These are phyloP conservation scores for Fraxinus quadrangulata DNA, from an alignment of 257 asterid genomes.

Conservation along the genomic window DNA sequence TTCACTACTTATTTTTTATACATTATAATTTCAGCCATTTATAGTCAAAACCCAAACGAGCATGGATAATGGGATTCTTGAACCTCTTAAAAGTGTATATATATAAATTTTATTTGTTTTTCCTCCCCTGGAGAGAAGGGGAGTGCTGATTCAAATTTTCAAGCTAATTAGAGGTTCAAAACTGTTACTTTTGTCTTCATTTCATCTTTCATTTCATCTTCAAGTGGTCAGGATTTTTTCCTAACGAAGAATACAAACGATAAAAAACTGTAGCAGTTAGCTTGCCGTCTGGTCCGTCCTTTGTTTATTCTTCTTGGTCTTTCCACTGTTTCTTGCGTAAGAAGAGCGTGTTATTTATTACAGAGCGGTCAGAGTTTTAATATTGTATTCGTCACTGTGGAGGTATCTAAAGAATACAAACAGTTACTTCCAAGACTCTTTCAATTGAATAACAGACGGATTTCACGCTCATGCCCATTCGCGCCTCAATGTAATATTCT, in stretches of 20 bases:
- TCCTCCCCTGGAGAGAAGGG: too few species aligned
- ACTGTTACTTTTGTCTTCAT: not conserved
- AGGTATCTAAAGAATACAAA: not conserved
- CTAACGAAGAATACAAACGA: not conserved
- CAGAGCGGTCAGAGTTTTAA: not conserved
- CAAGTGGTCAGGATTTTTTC: not conserved
- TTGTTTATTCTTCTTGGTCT: not conserved
- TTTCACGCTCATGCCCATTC: not conserved
- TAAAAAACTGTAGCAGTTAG: not conserved
- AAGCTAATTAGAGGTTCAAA: too few species aligned
- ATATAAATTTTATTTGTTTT: too few species aligned
- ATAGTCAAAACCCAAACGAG: too few species aligned
- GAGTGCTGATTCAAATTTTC: too few species aligned
- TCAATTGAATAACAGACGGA: not conserved
- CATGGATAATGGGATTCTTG: too few species aligned
- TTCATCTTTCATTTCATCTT: not conserved
- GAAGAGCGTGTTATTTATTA: not conserved
- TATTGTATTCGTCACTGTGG: not conserved
- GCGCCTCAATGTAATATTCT: not conserved
- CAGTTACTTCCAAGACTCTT: not conserved
- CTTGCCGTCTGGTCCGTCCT: conserved; percentile 3
- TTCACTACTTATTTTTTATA: too few species aligned
- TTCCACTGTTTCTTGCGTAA: not conserved
- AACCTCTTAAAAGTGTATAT: too few species aligned
- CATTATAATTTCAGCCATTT: too few species aligned